phyloP scores from a whole-genome alignment of 495 filamentous ascomycete genomes.

The Trichoderma virens region DNA sequence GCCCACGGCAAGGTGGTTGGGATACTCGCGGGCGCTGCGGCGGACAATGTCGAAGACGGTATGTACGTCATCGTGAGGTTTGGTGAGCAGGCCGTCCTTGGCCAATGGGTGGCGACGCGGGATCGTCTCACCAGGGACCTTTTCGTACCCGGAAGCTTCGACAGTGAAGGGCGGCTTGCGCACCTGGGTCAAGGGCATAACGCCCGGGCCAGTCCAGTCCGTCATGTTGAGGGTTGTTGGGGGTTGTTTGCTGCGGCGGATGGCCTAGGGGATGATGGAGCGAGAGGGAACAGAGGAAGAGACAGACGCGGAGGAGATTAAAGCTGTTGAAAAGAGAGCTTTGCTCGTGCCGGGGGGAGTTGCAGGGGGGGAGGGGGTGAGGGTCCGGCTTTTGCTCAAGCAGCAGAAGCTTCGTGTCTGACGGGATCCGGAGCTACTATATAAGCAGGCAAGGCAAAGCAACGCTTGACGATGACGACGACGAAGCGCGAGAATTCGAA shows the following conservation, averaged over 20 bases:
- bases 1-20: constrained; percentile 50
- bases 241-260: neutral
- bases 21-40: constrained; percentile 43
- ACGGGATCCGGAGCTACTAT: too few species aligned
- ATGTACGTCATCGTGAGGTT: constrained; percentile 42
- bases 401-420: too few species aligned
- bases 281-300: neutral
- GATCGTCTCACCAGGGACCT: constrained; percentile 54
- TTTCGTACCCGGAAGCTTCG: constrained; percentile 39
- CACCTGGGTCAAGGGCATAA: constrained; percentile 35
- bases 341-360: neutral
- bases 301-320: neutral
- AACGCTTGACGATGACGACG: too few species aligned
- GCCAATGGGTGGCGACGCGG: constrained; percentile 50
- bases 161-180: constrained; percentile 48
- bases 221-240: constrained; percentile 19
- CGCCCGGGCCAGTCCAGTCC: constrained; percentile 23
- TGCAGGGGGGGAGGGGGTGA: neutral
- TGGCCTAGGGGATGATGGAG: neutral
- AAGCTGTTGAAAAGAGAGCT: neutral
- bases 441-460: too few species aligned
- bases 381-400: too few species aligned
- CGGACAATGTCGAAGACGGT: constrained; percentile 55
- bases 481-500: too few species aligned
- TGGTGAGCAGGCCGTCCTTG: constrained; percentile 42